phyloP scores from a whole-genome alignment of 768 basidiomycete species.

The Hygrocybe punicea region DNA sequence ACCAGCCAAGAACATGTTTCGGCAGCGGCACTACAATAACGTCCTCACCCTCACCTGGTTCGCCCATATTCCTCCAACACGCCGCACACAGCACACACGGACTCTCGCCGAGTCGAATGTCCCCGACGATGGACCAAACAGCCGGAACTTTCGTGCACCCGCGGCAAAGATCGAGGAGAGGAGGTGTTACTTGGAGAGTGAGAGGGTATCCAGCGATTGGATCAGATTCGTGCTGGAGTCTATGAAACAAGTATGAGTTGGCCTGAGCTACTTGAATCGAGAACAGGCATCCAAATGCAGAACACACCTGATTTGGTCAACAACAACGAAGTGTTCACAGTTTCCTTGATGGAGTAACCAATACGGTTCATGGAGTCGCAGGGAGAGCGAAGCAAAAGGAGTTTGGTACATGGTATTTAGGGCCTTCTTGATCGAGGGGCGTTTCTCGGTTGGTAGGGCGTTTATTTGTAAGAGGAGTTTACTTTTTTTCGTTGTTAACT shows the following conservation, averaged over 20 bases:
- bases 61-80: conserved; percentile 73
- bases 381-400: conserved; percentile 48
- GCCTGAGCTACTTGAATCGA: conserved; percentile 1
- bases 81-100: conserved; percentile 69
- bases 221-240: conserved; percentile 59
- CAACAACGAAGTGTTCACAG: conserved; percentile 75
- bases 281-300: neutral
- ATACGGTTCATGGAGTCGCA: conserved; percentile 73
- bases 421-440: conserved; percentile 35
- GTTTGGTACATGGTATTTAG: conserved; percentile 47
- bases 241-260: conserved; percentile 27
- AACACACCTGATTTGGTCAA: conserved; percentile 68
- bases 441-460: conserved; percentile 31
- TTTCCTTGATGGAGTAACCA: conserved; percentile 78
- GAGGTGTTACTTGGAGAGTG: conserved; percentile 61
- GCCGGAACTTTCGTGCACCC: conserved; percentile 71
- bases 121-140: conserved; percentile 61
- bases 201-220: conserved; percentile 59
- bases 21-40: conserved; percentile 56
- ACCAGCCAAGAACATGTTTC: conserved; percentile 40
- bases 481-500: conserved; percentile 28
- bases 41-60: conserved; percentile 39
- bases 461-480: conserved; percentile 44
- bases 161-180: conserved; percentile 60
- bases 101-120: conserved; percentile 72